These are phyloP conservation scores for Leucogyrophana mollusca DNA, from an alignment of 768 basidiomycete genomes.

Conservation along the genomic window DNA sequence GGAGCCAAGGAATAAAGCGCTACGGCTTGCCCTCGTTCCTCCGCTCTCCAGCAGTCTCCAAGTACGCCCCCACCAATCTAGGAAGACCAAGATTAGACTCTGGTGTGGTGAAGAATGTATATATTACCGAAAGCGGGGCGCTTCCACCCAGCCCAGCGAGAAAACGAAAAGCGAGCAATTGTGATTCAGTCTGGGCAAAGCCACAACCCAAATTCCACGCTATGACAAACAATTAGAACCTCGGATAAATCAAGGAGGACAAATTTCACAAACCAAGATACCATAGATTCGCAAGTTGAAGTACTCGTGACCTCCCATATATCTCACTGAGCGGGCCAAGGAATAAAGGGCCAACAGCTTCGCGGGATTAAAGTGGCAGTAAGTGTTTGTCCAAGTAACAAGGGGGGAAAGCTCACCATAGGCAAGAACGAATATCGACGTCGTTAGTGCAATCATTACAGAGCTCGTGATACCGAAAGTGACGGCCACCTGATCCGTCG, in stretches of 20 bases:
- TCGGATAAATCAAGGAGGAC: background rate
- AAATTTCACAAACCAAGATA: slow-evolving; percentile 46
- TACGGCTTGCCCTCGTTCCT: slow-evolving; percentile 63
- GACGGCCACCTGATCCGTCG: slow-evolving; percentile 45
- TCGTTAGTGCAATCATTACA: slow-evolving; percentile 53
- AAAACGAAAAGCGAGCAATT: slow-evolving; percentile 69
- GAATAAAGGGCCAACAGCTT: slow-evolving; percentile 33
- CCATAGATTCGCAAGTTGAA: slow-evolving; percentile 65
- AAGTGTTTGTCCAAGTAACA: background rate
- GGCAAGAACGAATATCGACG: slow-evolving; percentile 58
- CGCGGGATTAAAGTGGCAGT: background rate
- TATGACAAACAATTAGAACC: slow-evolving; percentile 13
- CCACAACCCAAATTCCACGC: slow-evolving; percentile 66
- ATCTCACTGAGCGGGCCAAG: slow-evolving; percentile 70
- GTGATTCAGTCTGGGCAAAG: slow-evolving; percentile 55
- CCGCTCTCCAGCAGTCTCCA: slow-evolving; percentile 58
- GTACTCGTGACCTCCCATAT: slow-evolving; percentile 60
- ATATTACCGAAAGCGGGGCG: slow-evolving; percentile 52
- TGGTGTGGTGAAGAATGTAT: background rate
- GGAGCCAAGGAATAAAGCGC: slow-evolving; percentile 67
- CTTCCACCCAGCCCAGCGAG: slow-evolving; percentile 72
- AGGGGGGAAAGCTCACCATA: slow-evolving; percentile 45
- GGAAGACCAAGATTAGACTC: slow-evolving; percentile 8
- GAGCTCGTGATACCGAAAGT: slow-evolving; percentile 54
- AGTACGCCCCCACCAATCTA: slow-evolving; percentile 68